Conservation (phyloP, 495 filamentous ascomycete genomes). For the Clohesyomyces aquaticus region DNA sequence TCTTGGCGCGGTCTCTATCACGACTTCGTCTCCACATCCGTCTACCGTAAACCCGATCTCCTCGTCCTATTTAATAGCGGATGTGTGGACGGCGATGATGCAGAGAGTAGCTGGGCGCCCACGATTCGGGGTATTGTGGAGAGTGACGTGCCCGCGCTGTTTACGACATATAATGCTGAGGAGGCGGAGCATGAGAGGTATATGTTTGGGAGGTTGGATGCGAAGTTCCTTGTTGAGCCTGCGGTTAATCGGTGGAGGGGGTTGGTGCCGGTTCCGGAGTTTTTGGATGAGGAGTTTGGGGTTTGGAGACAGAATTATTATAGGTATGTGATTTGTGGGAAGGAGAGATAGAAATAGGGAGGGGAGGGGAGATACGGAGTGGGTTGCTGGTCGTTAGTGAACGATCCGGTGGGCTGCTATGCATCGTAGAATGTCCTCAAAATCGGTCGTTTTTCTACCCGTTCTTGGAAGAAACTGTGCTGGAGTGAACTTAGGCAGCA, state of each 20-base stretch:
- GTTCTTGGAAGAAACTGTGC: too few relatives aligned
- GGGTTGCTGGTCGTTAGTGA: too few relatives aligned
- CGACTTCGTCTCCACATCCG: constrained; percentile 19
- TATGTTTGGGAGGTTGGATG: constrained; percentile 1
- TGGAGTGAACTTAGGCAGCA: too few relatives aligned
- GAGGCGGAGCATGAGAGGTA: constrained; percentile 18
- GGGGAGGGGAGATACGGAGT: too few relatives aligned
- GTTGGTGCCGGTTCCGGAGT: constrained; percentile 24
- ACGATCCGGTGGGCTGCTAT: too few relatives aligned
- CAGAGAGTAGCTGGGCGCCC: constrained; percentile 20
- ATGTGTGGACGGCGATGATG: constrained; percentile 17
- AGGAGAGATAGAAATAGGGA: too few relatives aligned
- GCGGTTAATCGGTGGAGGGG: constrained; percentile 28
- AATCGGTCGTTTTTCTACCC: too few relatives aligned
- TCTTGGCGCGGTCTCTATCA: constrained; percentile 21
- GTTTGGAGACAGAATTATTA: constrained; percentile 23
- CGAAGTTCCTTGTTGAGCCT: constrained; percentile 14
- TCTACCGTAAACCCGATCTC: constrained; percentile 22
- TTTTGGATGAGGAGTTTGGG: constrained; percentile 22
- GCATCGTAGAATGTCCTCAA: too few relatives aligned
- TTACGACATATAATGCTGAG: constrained; percentile 22
- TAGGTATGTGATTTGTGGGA: constrained; percentile 25
- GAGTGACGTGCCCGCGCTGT: constrained; percentile 8
- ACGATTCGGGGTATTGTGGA: constrained; percentile 18
- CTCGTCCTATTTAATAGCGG: constrained; percentile 24